These are phyloP conservation scores for Eucalyptus polyanthemos DNA, from an alignment of 345 rosid species.

Conservation along the genomic window DNA sequence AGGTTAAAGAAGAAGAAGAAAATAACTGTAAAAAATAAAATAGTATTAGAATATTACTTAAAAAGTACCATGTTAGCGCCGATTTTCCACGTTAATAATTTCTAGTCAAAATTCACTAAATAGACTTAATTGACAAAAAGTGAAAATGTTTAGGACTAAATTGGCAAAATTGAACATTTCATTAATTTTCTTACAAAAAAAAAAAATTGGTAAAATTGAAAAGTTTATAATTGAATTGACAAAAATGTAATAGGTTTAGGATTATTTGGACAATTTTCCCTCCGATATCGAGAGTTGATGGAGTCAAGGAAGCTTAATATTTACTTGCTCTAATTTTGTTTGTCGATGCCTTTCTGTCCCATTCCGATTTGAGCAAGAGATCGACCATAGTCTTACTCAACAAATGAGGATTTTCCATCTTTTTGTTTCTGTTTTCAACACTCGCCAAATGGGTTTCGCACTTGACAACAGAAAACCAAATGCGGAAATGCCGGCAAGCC, in stretches of 20 bases:
- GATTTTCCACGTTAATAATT: fast-evolving
- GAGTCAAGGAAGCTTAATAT: not conserved
- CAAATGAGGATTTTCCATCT: not conserved
- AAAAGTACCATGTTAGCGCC: fast-evolving
- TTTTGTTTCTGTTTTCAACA: not conserved
- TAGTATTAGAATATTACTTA: too few relatives aligned
- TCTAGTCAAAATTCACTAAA: fast-evolving
- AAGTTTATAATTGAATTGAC: fast-evolving
- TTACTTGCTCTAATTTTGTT: not conserved
- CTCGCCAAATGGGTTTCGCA: not conserved
- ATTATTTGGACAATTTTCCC: too few relatives aligned
- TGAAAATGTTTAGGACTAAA: fast-evolving
- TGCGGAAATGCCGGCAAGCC: not conserved
- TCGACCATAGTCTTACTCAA: not conserved
- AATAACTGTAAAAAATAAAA: too few relatives aligned
- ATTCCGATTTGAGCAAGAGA: not conserved
- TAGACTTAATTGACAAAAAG: fast-evolving
- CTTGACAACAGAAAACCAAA: not conserved
- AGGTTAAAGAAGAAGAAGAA: too few relatives aligned
- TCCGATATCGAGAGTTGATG: not conserved
- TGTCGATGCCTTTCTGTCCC: not conserved
- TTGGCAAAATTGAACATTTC: fast-evolving
- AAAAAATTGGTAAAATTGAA: fast-evolving
- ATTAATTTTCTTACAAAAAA: not conserved
- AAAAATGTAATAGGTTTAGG: fast-evolving